These are phyloP conservation scores for Scheffersomyces titani DNA, from an alignment of 1,139 yeast genomes.

Conservation along the genomic window DNA sequence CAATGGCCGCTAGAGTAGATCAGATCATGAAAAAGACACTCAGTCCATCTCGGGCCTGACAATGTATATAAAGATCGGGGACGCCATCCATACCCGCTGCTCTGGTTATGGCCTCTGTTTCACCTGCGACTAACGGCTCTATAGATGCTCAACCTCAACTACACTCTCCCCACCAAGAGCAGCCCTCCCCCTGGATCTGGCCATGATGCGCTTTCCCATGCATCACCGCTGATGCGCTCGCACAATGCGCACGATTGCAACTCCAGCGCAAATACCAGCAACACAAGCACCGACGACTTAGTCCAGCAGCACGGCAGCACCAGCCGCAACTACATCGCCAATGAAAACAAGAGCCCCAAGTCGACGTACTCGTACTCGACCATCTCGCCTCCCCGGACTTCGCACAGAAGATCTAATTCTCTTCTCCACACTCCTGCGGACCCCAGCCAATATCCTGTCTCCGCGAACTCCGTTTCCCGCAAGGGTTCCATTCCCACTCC, in stretches of 20 bases:
- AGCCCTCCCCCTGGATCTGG: neutral
- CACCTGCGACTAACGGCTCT: neutral
- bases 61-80: neutral
- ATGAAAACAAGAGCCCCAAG: conserved; percentile 5
- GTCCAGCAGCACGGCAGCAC: no score
- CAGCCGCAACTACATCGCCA: neutral
- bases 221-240: neutral
- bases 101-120: neutral
- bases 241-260: neutral
- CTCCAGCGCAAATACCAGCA: neutral
- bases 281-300: neutral
- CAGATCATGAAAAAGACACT: neutral
- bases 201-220: neutral
- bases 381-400: conserved; percentile 3
- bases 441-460: neutral
- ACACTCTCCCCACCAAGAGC: no score
- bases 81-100: neutral
- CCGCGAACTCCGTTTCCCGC: neutral
- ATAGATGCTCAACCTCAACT: neutral
- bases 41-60: neutral
- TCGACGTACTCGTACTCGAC: conserved; percentile 6
- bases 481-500: conserved; percentile 2
- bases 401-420: neutral
- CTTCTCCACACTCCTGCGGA: conserved; percentile 3
- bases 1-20: neutral